Evolutionary conservation across 164 flowering plant species (phyloP).

Genomic region (Vitis labrusca): DNA sequence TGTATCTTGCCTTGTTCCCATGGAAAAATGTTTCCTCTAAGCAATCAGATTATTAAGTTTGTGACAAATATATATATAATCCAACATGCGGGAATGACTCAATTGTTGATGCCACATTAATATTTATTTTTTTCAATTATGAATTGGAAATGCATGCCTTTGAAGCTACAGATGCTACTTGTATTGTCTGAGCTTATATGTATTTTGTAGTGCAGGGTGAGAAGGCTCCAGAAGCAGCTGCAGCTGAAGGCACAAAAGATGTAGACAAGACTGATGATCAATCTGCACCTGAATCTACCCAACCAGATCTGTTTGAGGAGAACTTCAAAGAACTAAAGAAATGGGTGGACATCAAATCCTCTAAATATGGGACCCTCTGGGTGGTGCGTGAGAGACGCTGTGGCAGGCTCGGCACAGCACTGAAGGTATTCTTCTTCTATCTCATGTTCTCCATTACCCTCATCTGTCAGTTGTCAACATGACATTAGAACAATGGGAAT

Average conservation of each 20-base stretch:
- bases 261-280: slow-evolving; percentile 18
- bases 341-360: slow-evolving; percentile 87
- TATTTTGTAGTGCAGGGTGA: slow-evolving; percentile 27
- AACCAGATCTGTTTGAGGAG: slow-evolving; percentile 66
- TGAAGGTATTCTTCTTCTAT: slow-evolving; percentile 61
- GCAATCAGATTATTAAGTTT: no score
- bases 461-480: background rate
- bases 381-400: slow-evolving; percentile 66
- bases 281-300: slow-evolving; percentile 21
- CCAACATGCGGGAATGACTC: no score
- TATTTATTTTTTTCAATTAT: no score
- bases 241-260: slow-evolving; percentile 25
- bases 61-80: no score
- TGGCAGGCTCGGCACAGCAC: slow-evolving; percentile 76
- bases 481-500: background rate
- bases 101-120: no score
- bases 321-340: slow-evolving; percentile 77
- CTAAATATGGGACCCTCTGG: slow-evolving; percentile 65
- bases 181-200: background rate
- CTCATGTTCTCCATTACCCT: background rate
- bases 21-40: no score
- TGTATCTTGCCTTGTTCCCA: no score
- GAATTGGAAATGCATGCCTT: no score
- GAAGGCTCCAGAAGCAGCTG: slow-evolving; percentile 16
- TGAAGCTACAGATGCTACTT: no score